Base-by-base conservation (phyloP, 1,139 yeast species). In the Blastobotrys persicus region DNA sequence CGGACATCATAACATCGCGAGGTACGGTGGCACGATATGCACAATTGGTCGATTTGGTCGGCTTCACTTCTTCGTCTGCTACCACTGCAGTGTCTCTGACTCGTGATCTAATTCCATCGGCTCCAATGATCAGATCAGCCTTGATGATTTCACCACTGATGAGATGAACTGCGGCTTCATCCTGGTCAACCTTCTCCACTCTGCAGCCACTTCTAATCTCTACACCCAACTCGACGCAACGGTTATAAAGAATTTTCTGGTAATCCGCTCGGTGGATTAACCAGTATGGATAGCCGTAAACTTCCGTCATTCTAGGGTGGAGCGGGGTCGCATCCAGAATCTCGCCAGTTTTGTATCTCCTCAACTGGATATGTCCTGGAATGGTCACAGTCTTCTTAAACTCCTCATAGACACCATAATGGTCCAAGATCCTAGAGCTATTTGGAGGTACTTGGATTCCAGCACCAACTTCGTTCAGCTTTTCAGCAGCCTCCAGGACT, bases 381-480 rank as follows among this genome's bases (percentile, higher is more conserved):
- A 75, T 74, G 31, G 56, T 55, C 26, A 68, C 51, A 62, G 31
- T 66, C 55, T 13, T 52, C 33, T 55, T 54, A 7, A 70, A 54
- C 7, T 59, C 50, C 19, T 60, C 57, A 49, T 58, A 51, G 51
- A 65, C 54, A 1, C 73, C 73, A 46, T 63, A 60, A 7, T 53
- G 51, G 31, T 59, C 58, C 16, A 67, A 53, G 26, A 67, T 59
- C 42, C 59, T 54, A 33, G 63, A 57, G 14, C 70, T 39, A 67
- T 68, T 13, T 73, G 73, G n/a, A 71, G 70, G 31, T 67, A 59
- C 55, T 69, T 73, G 46, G 69, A 37, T 68, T 9, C 73, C 73
- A 4, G 75, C 76, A 5, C 76, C 76, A 11, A 72, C 74, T 55
- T 72, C 76, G 14, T 67, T 68, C 68, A 59, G 12, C 72, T 59